These are phyloP conservation scores for Talaromyces rugulosus DNA, from an alignment of 2,329 filamentous ascomycete genomes.

Conservation along the genomic window DNA sequence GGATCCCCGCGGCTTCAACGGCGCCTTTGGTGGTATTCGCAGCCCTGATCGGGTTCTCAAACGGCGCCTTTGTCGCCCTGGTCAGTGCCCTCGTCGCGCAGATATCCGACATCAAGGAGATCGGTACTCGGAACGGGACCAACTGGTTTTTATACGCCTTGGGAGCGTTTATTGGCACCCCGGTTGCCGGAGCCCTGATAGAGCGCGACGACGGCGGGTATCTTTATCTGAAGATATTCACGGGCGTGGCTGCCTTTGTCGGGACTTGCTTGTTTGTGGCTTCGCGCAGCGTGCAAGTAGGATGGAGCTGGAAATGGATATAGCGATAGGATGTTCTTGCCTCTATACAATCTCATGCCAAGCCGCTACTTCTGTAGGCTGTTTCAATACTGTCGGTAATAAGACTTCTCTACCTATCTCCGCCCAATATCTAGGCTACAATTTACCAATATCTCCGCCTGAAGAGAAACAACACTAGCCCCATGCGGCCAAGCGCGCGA, in stretches of 20 bases:
- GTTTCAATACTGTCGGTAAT: too few relatives aligned
- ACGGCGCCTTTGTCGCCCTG: slow-evolving; percentile 61
- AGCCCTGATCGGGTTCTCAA: slow-evolving; percentile 62
- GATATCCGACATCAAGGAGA: slow-evolving; percentile 28
- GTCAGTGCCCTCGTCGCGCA: slow-evolving; percentile 62
- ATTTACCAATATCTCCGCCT: too few relatives aligned
- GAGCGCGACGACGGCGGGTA: slow-evolving; percentile 19
- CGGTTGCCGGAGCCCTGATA: slow-evolving; percentile 22
- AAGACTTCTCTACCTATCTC: too few relatives aligned
- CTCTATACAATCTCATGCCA: neutral
- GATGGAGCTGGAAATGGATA: neutral
- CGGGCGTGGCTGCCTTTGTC: slow-evolving; percentile 27
- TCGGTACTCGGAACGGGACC: slow-evolving; percentile 21
- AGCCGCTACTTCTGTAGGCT: too few relatives aligned
- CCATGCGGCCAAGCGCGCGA: neutral
- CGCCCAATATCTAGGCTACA: too few relatives aligned
- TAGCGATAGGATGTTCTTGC: neutral
- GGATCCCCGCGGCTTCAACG: slow-evolving; percentile 49
- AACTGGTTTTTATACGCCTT: slow-evolving; percentile 21
- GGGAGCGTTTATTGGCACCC: slow-evolving; percentile 20
- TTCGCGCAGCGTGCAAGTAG: slow-evolving; percentile 24
- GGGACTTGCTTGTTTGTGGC: slow-evolving; percentile 22
- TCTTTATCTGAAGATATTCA: slow-evolving; percentile 40
- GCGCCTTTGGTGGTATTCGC: slow-evolving; percentile 60
- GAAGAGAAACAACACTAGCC: too few relatives aligned